Evolutionary conservation across 768 basidiomycete genomes (phyloP), one percentile per base, ranked within the genome.

Genomic region (Hygrophoropsis aurantiaca): DNA sequence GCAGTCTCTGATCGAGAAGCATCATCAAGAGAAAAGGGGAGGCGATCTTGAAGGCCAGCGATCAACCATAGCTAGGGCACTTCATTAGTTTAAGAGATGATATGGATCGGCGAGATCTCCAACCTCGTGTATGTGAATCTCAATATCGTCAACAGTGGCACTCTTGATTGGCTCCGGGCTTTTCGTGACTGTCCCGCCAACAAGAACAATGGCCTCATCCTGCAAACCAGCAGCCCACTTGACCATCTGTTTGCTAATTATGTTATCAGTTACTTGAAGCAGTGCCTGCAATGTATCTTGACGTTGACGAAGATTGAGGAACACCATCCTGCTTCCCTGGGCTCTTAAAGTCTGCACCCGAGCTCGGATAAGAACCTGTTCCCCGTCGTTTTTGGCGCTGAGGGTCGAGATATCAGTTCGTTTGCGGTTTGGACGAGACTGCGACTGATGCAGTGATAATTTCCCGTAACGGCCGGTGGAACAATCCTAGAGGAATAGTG

Each of bases 201-300:
- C 87, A 19, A 94, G 80, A 5, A 98, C 86, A 59, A 99, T 94
- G 49, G 87, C 90, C 72, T 99, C 97, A 58, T 80, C 80, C 21
- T 85, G 73, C 41, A 98, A 70, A 20, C 80, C 62, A 16, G 84
- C 83, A 15, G 85, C 81, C 87, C 89, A 98, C 69, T 93, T 97
- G 32, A 93, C 81, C 97, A 99, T 99, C 65, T 95, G 94, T 70
- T 94, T 97, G 52, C 91, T 94, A 21, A 98, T 78, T 58, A 80
- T 84, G 38, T 81, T 87, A 10, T 82, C 78, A 9, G 85, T 72
- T 19, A 88, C 81, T 40, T 74, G 68, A 50, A 95, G 73, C 33
- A 98, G 72, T 27, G 88, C 94, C 64, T 98, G 95, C 8, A 99
- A 84, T 46, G 94, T 77, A 60, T 87, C 78, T 11, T 79, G 85